These are phyloP conservation scores for Cyberlindnera maclurae DNA, from an alignment of 805 yeast genomes.

Conservation along the genomic window DNA sequence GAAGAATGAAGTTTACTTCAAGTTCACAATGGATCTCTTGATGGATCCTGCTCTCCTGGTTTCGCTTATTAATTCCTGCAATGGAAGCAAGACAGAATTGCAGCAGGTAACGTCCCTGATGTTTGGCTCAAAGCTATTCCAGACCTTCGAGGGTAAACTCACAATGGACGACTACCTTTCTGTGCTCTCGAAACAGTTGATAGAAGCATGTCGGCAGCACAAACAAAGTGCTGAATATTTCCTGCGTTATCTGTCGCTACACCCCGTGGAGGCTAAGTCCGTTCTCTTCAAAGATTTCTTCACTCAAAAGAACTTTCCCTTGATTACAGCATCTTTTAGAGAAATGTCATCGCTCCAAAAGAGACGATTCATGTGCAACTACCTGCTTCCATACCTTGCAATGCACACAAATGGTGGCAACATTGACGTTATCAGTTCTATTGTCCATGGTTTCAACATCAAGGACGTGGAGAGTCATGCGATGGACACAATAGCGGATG, in stretches of 20 bases:
- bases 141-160: conserved; percentile 18
- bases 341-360: conserved; percentile 13
- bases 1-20: conserved; percentile 16
- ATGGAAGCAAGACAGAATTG: conserved; percentile 8
- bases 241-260: conserved; percentile 17
- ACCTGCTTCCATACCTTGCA: conserved; percentile 15
- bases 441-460: conserved; percentile 8
- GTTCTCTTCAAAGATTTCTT: conserved; percentile 13
- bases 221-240: conserved; percentile 9
- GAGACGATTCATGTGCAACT: conserved; percentile 11
- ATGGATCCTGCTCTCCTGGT: conserved; percentile 12
- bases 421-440: conserved; percentile 6
- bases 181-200: conserved; percentile 12
- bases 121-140: conserved; percentile 22
- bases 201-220: conserved; percentile 6
- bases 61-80: conserved; percentile 5
- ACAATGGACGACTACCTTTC: conserved; percentile 11
- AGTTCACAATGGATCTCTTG: conserved; percentile 17
- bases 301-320: conserved; percentile 4
- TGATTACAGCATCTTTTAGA: background rate
- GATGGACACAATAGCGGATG: conserved; percentile 3
- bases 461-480: conserved; percentile 6
- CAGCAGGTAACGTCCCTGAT: conserved; percentile 15
- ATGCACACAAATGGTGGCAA: conserved; percentile 5
- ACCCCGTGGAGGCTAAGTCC: conserved; percentile 19